Evolutionary conservation across 2,329 filamentous ascomycete species (phyloP).

Genomic region (Exophiala sp.): DNA sequence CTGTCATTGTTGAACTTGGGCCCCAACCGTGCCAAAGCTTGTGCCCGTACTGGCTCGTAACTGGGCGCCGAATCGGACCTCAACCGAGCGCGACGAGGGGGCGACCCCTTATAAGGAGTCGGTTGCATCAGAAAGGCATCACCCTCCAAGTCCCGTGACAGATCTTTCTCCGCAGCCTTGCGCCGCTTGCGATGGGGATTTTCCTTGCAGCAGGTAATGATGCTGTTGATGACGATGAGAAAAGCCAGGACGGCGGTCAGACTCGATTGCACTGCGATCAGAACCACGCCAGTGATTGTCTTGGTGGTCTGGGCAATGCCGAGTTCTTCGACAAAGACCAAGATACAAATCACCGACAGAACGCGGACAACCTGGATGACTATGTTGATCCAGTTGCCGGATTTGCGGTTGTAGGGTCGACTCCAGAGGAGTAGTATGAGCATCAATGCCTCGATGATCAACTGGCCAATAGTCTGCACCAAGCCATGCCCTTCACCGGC

Average conservation of each 20-base stretch:
- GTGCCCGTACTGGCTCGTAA: constrained; percentile 25
- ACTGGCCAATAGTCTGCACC: constrained; percentile 69
- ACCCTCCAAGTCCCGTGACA: constrained; percentile 71
- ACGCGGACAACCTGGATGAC: constrained; percentile 83
- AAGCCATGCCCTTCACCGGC: constrained; percentile 80
- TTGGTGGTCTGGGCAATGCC: constrained; percentile 86
- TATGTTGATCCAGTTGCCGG: constrained; percentile 89
- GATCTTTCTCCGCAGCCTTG: constrained; percentile 87
- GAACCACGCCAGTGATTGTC: constrained; percentile 84
- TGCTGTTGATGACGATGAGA: constrained; percentile 80
- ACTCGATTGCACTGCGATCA: constrained; percentile 84
- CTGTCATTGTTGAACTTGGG: constrained; percentile 14
- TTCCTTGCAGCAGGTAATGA: constrained; percentile 73
- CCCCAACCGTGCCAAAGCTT: constrained; percentile 14
- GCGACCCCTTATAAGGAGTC: constrained; percentile 12
- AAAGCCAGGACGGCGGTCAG: constrained; percentile 79
- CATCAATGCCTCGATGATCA: constrained; percentile 75
- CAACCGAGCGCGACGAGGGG: constrained; percentile 12
- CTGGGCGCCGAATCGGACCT: constrained; percentile 16
- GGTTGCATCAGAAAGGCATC: constrained; percentile 60
- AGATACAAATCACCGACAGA: constrained; percentile 77
- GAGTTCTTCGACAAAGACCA: constrained; percentile 91
- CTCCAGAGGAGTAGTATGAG: constrained; percentile 74
- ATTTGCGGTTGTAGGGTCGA: constrained; percentile 78
- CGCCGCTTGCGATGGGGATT: constrained; percentile 85